These are phyloP conservation scores for Hura crepitans DNA, from an alignment of 441 rosid species.

Conservation along the genomic window DNA sequence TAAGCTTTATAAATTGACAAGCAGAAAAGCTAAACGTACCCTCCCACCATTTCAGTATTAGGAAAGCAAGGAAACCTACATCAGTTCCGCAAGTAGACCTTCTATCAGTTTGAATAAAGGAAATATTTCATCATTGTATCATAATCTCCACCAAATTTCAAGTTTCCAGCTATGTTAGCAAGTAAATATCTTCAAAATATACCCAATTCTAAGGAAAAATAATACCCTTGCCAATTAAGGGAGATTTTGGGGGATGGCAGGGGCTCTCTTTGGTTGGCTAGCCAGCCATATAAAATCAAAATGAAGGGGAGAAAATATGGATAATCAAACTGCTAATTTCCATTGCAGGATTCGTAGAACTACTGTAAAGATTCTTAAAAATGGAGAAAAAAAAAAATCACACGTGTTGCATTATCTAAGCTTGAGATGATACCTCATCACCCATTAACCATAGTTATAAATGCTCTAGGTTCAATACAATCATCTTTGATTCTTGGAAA, in stretches of 20 bases:
- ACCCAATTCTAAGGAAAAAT: neutral
- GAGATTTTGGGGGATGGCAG: neutral
- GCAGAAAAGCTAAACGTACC: neutral
- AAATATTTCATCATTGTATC: neutral
- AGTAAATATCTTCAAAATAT: neutral
- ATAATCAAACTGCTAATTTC: neutral
- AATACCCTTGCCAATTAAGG: neutral
- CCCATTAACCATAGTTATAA: too few relatives aligned
- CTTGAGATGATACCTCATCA: neutral
- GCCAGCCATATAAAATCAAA: conserved; percentile 1
- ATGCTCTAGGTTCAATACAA: neutral
- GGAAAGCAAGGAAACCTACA: conserved; percentile 2
- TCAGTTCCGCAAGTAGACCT: neutral
- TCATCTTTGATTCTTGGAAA: neutral
- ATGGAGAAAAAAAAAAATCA: neutral
- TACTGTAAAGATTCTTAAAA: neutral
- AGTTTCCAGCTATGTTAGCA: neutral
- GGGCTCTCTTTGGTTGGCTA: neutral
- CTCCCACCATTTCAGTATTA: neutral
- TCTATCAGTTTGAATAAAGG: neutral
- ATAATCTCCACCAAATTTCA: neutral
- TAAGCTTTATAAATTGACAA: neutral
- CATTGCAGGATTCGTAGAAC: too few relatives aligned
- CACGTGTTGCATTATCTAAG: neutral
- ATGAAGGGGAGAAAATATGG: neutral